Base-by-base conservation (phyloP, 108 stramenopile species). In the Nitzschia sp. region DNA sequence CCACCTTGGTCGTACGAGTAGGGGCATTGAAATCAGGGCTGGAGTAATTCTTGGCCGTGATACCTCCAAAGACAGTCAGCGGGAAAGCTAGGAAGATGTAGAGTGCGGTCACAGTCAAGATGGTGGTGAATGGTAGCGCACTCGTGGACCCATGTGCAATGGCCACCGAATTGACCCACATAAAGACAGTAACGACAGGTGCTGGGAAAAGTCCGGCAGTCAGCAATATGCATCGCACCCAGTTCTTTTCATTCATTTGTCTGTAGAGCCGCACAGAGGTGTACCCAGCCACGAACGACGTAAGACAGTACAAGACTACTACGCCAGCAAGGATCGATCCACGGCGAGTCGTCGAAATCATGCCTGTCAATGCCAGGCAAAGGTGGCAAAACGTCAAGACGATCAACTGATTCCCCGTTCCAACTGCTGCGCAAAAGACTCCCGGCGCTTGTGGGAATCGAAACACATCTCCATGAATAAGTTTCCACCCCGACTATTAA, bases 391-490 rank as follows among this genome's bases (percentile, higher is more conserved):
- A 66, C 17, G 89, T 89, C 24, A 89, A 80, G 8, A 91, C 73
- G 30, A 94, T 83, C 8, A 99, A 87, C 54, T 94, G 90, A 9
- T 84, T 90, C 57, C 98, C 98, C 13, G 95, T 85, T 25, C 98
- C 98, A 30, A 97, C 82, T 1, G 96, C 70, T 0, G 96, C 94
- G 49, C 90, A 84, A 60, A 98, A 96, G 27, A 98, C 32, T 32
- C 72, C 88, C 0, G 88, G 81, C 58, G 83, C 76, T 51, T 88
- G 60, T 17, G 98, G 98, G 67, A 90, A 87, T 28, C 98, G 96
- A 71, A 99, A 99, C 24, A 98, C 99, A 65, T 98, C 97, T 0
- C 96, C 98, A 68, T 98, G 96, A 68, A 99, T 91, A 11, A 98
- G 85, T 69, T 99, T 99, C 99, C 99, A 99, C 26, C 98, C 98